Evolutionary conservation across 2,329 filamentous ascomycete species (phyloP), one percentile per base, ranked within the genome.

Genomic region (Monascus ruber): DNA sequence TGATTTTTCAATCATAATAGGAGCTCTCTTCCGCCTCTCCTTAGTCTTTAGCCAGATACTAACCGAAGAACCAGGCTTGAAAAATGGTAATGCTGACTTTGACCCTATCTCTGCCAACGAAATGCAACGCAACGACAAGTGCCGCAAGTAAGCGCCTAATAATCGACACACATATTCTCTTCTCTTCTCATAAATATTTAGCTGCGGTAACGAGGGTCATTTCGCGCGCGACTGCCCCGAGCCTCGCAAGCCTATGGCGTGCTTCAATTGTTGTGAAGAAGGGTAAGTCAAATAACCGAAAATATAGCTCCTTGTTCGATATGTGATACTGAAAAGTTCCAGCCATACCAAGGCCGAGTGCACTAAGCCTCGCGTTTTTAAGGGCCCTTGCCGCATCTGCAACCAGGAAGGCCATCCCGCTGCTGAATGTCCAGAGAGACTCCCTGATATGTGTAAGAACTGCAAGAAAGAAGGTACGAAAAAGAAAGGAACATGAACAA

Each of bases 231-330:
- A 70, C 10, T 71, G 68, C 40, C 58, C 66, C 3, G 60, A 66
- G 35, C 60, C 58, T 45, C 57, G 53, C 32, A 62, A 64, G 49
- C 50, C 46, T 11, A 59, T 58, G 37, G 59, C 53, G 11, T 70
- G 66, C 49, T 69, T 66, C 56, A 70, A 70, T 42, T 68, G 65
- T 45, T 62, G 60, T 33, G 51, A 69, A 53, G 55, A 63, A 50
- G 62, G 66, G 64, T 63, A 53, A 45, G 46, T 40, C 5, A 29
- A 10, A 17, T 3, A 24, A 9, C 7, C 24, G 7, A 5, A 6
- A 6, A 7, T 10, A 17, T 17, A 17, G 17, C 17, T 17, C 17
- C 17, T 17, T 17, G 17, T 3, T 17, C 17, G 17, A 17, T 17
- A 17, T 17, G 17, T 17, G 17, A 17, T 17, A 17, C 17, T 17